Base-by-base conservation (phyloP, 202 grass and related monocot genomes). In the Tripidium arundinaceum region DNA sequence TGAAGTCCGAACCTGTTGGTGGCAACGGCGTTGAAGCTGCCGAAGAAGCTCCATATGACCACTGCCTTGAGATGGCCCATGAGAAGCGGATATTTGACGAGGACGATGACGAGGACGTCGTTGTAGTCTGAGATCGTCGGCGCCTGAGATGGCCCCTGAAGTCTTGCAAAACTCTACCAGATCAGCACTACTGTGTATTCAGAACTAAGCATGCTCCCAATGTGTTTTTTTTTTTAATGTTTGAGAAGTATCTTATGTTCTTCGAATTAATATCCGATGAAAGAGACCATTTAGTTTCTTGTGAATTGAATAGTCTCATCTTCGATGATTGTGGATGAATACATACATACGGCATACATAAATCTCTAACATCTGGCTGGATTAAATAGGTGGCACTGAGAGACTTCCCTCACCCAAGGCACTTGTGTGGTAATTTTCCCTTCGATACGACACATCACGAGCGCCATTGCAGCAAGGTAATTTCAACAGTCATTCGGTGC, bases 391-490 rank as follows among this genome's bases (percentile, higher is more conserved):
- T 91, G 22, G 93, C 93, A 28, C 67, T 93, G 11, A 85, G 73
- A 61, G 88, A 89, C 6, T 91, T 74, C 10, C 75, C 90, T 2
- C 90, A 93, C 75, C 93, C 86, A 61, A 69, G 93, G 62, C 66
- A 97, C 42, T 42, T 91, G 5, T 97, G 86, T 84, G 94, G 6
- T 43, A 89, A 84, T 65, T 59, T 84, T 11, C 86, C 79, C 65
- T 93, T 94, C 50, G 61, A 83, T 27, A 83, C 24, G 9, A 72
- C 81, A 65, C 18, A 47, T 39, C 87, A 92, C 2, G 65, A 90
- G 65, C 83, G n/a, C 31, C 19, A 27, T 50, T 94, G 86, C 26
- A 7, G 34, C 33, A 81, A 97, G 84, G 86, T 91, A 65, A 45
- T 27, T 43, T n/a, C 11, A 79, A 19, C 39, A 83, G 12, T 24